Base-by-base conservation (phyloP, 2,329 filamentous ascomycete genomes). In the Geosmithia flava region DNA sequence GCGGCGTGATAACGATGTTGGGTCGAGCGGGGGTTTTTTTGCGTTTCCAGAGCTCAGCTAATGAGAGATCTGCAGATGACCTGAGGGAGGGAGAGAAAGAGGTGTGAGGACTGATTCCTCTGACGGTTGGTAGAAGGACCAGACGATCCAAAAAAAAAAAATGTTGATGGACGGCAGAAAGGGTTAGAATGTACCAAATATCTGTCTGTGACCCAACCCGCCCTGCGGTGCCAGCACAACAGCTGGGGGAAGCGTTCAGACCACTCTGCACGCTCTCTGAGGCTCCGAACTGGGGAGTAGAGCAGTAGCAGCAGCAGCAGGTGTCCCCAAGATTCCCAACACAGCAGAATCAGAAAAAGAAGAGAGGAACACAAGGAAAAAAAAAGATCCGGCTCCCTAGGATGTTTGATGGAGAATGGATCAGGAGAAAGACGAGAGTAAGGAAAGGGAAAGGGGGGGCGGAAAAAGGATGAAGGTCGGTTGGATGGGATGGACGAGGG, bases 361-460 rank as follows among this genome's bases (percentile, higher is more conserved):
- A 44, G 20, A 44, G 29, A 30, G n/a, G 7, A 10, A n/a, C 3
- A 13, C 5, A 27, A 27, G 15, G 13, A 30, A 27, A 27, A 27
- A 8, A 27, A 27, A 27, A 27, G 23, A 27, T 27, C 23, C 23
- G 23, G 23, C 23, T 27, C 23, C 4, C n/a, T n/a, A n/a, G n/a
- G n/a, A n/a, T n/a, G n/a, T n/a, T n/a, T n/a, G n/a, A n/a, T n/a
- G n/a, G n/a, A n/a, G n/a, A n/a, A n/a, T n/a, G n/a, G n/a, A n/a
- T n/a, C 23, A 27, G 23, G 23, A 27, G 23, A 8, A 27, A 4
- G 43, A 45, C 43, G 20, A 45, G 43, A 78, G 47, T 55, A 50
- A 53, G 71, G 48, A 49, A 44, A 42, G 54, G 52, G 47, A 50
- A 49, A 11, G 50, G 51, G 42, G 54, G 52, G 47, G 51, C 49